Base-by-base conservation (phyloP, 805 yeast species). In the Sporopachydermia lactativora region DNA sequence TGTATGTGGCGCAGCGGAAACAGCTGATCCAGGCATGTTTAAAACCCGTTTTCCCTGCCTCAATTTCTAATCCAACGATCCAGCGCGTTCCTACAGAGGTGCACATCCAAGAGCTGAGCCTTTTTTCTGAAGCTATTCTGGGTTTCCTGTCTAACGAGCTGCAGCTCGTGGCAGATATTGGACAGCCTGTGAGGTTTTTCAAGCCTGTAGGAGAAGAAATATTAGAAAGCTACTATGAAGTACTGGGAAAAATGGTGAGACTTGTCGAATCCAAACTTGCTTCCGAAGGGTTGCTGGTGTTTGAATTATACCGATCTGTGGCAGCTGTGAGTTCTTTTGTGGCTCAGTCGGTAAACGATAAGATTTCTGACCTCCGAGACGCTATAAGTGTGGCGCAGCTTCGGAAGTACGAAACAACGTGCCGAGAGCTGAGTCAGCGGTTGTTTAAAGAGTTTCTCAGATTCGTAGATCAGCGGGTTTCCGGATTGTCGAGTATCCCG, bases 361-460 rank as follows among this genome's bases (percentile, higher is more conserved):
- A 13, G 38, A 38, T 35, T 35, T 39, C 42, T 24, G 47, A 47
- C 41, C 45, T 57, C 11, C 47, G 48, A n/a, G 46, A 45, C 17
- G 35, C 40, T 24, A 42, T 46, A 28, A 36, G 39, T 49, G 47
- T 43, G 15, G 49, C 37, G 34, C 37, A 48, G 45, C 43, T 42
- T 24, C 35, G 39, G 42, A 43, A 37, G 48, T 44, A 31, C 46
- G 45, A 42, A 45, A 42, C 18, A 49, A 45, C 18, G 49, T 52
- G 16, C 49, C 45, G 35, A 44, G 36, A 40, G 50, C 35, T 51
- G 60, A 18, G 31, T 42, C 50, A 46, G 38, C 45, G 42, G 15
- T 59, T 77, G n/a, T 75, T 81, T 51, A 56, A 58, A 40, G 82
- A 75, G 41, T 66, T 75, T 39, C 64, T 84, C 42, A 59, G 59